Evolutionary conservation across 139 green algal species (phyloP).

Genomic region (Chlorella ohadii): DNA sequence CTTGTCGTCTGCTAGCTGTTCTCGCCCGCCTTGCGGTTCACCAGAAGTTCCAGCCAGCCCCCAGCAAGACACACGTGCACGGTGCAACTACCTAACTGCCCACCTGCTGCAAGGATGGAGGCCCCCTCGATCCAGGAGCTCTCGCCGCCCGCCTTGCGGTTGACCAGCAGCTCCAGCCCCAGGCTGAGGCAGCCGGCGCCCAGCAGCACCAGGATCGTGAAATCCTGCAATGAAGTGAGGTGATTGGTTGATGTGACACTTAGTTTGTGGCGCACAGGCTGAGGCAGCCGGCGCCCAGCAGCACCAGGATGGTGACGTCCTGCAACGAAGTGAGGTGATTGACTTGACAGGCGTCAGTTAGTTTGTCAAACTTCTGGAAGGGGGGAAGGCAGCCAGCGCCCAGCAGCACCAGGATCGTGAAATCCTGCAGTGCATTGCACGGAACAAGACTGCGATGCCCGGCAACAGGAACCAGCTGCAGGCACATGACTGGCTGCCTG

Average conservation of each 20-base stretch:
- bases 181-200: conserved; percentile 64
- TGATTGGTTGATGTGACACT: too few relatives aligned
- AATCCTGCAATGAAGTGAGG: conserved; percentile 42
- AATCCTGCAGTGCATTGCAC: conserved; percentile 45
- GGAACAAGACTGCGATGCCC: too few relatives aligned
- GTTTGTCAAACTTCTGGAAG: too few relatives aligned
- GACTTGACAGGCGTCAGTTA: too few relatives aligned
- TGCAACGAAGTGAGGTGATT: neutral
- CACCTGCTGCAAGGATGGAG: conserved; percentile 82
- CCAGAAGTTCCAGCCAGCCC: too few relatives aligned
- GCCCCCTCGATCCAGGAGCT: conserved; percentile 73
- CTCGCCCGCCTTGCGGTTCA: too few relatives aligned
- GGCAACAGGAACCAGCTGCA: too few relatives aligned
- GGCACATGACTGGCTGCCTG: too few relatives aligned
- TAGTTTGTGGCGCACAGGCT: too few relatives aligned
- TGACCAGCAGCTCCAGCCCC: conserved; percentile 47
- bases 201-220: conserved; percentile 73
- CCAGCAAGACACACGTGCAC: too few relatives aligned
- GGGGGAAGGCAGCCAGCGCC: too few relatives aligned
- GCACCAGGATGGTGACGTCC: conserved; percentile 72
- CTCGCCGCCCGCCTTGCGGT: conserved; percentile 4
- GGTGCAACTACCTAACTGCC: neutral
- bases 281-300: conserved; percentile 64
- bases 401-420: conserved; percentile 52
- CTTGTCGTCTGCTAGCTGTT: too few relatives aligned